Evolutionary conservation across 805 yeast genomes (phyloP).

Genomic region (Maudiozyma saulgeensis): DNA sequence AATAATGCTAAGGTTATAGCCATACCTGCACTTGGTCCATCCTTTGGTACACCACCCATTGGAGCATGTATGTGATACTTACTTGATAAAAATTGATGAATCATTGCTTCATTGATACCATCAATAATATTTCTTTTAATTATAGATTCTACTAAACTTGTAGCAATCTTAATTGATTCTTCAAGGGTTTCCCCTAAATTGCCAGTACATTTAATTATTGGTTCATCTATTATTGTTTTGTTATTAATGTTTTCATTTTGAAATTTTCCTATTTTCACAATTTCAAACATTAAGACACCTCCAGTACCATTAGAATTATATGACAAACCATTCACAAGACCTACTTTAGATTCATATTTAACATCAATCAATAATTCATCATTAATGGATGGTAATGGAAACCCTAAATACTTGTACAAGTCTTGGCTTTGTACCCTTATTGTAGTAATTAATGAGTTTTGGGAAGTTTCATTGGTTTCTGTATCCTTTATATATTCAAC

Average conservation of each 20-base stretch:
- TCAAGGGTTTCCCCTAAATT: slow-evolving; percentile 94
- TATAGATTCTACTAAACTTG: slow-evolving; percentile 82
- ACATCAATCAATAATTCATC: slow-evolving; percentile 38
- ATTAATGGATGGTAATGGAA: slow-evolving; percentile 40
- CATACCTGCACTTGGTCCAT: slow-evolving; percentile 52
- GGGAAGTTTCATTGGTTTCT: slow-evolving; percentile 8
- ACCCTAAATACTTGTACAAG: slow-evolving; percentile 55
- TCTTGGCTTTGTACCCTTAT: slow-evolving; percentile 18
- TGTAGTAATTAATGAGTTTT: neutral
- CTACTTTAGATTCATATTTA: slow-evolving; percentile 43
- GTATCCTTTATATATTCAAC: slow-evolving; percentile 63
- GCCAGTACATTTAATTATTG: slow-evolving; percentile 71
- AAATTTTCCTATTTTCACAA: slow-evolving; percentile 48
- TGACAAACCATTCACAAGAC: slow-evolving; percentile 81
- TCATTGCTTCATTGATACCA: slow-evolving; percentile 28
- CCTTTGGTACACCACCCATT: slow-evolving; percentile 73
- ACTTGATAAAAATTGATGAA: slow-evolving; percentile 60
- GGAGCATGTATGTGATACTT: slow-evolving; percentile 80
- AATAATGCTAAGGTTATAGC: slow-evolving; percentile 77
- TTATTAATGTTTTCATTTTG: slow-evolving; percentile 9
- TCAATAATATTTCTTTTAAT: slow-evolving; percentile 28
- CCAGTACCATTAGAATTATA: slow-evolving; percentile 85
- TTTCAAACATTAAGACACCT: slow-evolving; percentile 68
- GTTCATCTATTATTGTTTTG: slow-evolving; percentile 15
- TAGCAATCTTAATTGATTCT: slow-evolving; percentile 82